Conservation (phyloP, 768 basidiomycete species). For the Aureoboletus auriporus region DNA sequence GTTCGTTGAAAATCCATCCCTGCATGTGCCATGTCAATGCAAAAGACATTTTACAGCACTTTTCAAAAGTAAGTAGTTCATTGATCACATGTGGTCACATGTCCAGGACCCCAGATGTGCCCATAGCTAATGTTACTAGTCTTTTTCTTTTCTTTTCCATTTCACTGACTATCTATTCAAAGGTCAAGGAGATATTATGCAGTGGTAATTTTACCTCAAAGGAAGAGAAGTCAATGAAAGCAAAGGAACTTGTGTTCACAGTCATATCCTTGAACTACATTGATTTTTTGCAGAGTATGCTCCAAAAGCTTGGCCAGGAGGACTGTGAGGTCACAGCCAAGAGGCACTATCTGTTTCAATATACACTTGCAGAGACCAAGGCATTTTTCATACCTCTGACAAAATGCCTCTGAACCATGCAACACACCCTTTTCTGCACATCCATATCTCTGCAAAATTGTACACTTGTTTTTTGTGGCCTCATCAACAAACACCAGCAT, state of each 20-base stretch:
- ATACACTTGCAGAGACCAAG: neutral
- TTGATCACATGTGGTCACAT: no score
- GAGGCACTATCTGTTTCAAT: neutral
- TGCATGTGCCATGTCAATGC: no score
- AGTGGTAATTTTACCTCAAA: neutral
- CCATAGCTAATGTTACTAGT: no score
- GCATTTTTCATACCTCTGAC: slow-evolving; percentile 1
- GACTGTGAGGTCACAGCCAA: neutral
- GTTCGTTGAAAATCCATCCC: no score
- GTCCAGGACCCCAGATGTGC: no score
- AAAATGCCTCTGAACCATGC: neutral
- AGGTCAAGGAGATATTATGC: no score
- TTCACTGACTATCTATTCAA: neutral
- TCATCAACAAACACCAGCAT: neutral
- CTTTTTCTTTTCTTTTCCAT: no score
- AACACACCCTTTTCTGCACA: neutral
- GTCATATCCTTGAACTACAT: neutral
- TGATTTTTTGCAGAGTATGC: neutral
- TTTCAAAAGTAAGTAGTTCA: no score
- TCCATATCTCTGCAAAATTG: neutral
- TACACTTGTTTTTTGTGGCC: neutral
- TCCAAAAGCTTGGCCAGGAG: slow-evolving; percentile 1
- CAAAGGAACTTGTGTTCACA: neutral
- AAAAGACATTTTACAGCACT: no score
- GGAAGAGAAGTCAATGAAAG: neutral